phyloP scores from a whole-genome alignment of 1,284 basidiomycete genomes.

The Pyrrhoderma lamaoense region DNA sequence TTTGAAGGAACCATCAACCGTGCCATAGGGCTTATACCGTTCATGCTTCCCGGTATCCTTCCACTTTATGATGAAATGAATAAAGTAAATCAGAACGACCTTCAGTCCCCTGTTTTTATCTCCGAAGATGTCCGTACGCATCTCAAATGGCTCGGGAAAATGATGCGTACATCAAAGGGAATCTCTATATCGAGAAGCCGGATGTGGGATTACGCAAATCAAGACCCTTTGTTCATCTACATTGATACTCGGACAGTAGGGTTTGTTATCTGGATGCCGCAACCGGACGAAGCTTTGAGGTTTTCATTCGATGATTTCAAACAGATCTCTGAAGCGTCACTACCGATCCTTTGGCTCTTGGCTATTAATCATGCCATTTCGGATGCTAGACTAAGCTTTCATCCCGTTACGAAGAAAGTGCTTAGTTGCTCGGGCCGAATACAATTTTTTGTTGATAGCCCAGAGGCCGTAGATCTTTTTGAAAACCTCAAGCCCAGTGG shows the following conservation, averaged over 20 bases:
- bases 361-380: slow-evolving; percentile 10
- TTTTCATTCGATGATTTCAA: not conserved
- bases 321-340: not conserved
- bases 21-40: slow-evolving; percentile 27
- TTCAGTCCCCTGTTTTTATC: not conserved
- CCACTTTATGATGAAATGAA: slow-evolving; percentile 10
- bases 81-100: not conserved
- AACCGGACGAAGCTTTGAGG: not conserved
- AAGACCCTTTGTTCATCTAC: slow-evolving; percentile 2
- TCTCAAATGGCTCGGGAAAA: slow-evolving; percentile 10
- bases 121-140: not conserved
- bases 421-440: slow-evolving; percentile 2
- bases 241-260: slow-evolving; percentile 1
- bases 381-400: not conserved
- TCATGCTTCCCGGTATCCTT: slow-evolving; percentile 25
- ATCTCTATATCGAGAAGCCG: not conserved
- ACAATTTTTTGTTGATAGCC: slow-evolving; percentile 2
- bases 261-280: slow-evolving; percentile 12
- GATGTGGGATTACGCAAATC: not conserved
- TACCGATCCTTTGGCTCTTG: slow-evolving; percentile 3
- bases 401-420: not conserved
- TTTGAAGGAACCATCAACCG: slow-evolving; percentile 30
- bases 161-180: slow-evolving; percentile 11
- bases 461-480: not conserved
- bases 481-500: not conserved